These are phyloP conservation scores for Porodaedalea pini DNA, from an alignment of 1,284 basidiomycete genomes.

Conservation along the genomic window DNA sequence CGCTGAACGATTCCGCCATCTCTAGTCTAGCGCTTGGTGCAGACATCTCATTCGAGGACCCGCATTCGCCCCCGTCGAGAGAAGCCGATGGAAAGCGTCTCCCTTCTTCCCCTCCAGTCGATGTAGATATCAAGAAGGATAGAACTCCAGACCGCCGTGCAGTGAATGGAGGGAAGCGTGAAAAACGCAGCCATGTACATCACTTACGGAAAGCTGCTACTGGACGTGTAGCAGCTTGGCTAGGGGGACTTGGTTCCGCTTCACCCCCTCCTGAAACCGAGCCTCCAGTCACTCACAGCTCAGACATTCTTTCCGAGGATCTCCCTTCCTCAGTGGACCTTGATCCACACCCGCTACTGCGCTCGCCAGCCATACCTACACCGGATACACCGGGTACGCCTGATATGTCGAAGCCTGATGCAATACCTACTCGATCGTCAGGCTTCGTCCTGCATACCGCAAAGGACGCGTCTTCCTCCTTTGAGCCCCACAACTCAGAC, in stretches of 20 bases:
- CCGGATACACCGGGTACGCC: neutral
- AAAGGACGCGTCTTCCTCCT: conserved; percentile 7
- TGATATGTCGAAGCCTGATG: neutral
- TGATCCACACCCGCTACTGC: conserved; percentile 23
- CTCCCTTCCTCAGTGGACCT: conserved; percentile 28
- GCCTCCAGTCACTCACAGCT: conserved; percentile 25
- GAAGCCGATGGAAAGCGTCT: conserved; percentile 28
- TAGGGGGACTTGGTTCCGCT: conserved; percentile 58
- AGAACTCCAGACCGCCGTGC: conserved; percentile 22
- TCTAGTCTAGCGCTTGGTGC: conserved; percentile 70
- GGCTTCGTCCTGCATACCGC: conserved; percentile 19
- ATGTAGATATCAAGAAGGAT: conserved; percentile 28
- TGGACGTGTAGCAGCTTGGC: conserved; percentile 72
- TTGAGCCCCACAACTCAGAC: conserved; percentile 1
- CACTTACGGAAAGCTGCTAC: conserved; percentile 51
- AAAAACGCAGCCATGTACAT: conserved; percentile 34
- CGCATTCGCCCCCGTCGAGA: conserved; percentile 18
- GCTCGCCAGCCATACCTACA: conserved; percentile 2
- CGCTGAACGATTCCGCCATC: conserved; percentile 65
- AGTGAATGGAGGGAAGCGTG: conserved; percentile 20
- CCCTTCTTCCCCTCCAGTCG: conserved; percentile 21
- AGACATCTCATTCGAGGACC: conserved; percentile 18
- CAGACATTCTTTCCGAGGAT: conserved; percentile 25
- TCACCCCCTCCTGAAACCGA: conserved; percentile 35
- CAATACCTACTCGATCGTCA: conserved; percentile 18